Percentiles rank a stretch among this genome's conserved stretches.
Evolutionary conservation across 331 rosid species (phyloP).

Genomic region (Stylosanthes scabra): DNA sequence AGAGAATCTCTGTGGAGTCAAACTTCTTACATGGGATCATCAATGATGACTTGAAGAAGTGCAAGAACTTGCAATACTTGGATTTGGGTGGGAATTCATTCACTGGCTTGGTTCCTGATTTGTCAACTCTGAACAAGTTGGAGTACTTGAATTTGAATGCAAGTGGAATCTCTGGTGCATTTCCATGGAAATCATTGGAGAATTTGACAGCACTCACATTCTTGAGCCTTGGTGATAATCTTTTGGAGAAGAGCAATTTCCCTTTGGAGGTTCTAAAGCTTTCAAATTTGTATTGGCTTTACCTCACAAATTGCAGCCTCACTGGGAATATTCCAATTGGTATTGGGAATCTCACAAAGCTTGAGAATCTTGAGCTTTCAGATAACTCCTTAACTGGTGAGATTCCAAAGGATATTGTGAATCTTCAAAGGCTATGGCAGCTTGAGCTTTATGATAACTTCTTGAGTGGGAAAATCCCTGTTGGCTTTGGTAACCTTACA

Average conservation of each 20-base stretch:
- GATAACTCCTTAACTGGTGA: constrained; percentile 62
- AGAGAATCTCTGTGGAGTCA: constrained; percentile 56
- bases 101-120: constrained; percentile 70
- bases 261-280: constrained; percentile 75
- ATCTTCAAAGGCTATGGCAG: constrained; percentile 60
- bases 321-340: constrained; percentile 66
- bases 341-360: constrained; percentile 78
- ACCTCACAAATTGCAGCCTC: constrained; percentile 78
- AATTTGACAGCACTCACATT: constrained; percentile 60
- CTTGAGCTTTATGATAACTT: constrained; percentile 73
- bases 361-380: constrained; percentile 72
- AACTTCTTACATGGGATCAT: constrained; percentile 61
- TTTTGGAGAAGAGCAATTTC: constrained; percentile 50
- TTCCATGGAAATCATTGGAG: constrained; percentile 91
- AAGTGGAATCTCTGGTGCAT: constrained; percentile 71
- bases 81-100: constrained; percentile 75
- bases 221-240: constrained; percentile 86
- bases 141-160: constrained; percentile 60
- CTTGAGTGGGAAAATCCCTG: constrained; percentile 66
- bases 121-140: constrained; percentile 59
- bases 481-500: constrained; percentile 73
- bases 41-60: constrained; percentile 57
- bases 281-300: constrained; percentile 75
- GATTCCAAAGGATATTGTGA: constrained; percentile 67
- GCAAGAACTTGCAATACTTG: constrained; percentile 61